Base-by-base conservation (phyloP, 805 yeast genomes). In the Saturnispora quitensis region DNA sequence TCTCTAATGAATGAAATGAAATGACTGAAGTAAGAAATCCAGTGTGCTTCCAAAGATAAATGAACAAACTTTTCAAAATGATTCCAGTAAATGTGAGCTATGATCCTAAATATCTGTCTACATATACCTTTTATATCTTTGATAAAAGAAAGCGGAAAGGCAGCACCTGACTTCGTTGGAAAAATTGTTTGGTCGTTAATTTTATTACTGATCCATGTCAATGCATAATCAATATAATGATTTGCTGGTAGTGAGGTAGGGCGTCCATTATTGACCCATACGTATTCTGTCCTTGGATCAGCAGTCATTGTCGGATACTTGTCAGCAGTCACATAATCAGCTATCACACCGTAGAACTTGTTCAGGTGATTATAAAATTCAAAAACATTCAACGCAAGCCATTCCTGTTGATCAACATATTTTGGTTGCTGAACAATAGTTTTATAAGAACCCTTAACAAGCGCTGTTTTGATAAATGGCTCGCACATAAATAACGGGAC, bases 1-100 rank as follows among this genome's bases (percentile, higher is more conserved):
- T 89, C 96, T 58, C 84, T 84, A 13, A 86, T 79, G 62, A 93
- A 88, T 50, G 96, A 84, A 43, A 91, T 78, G 62, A 86, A 93
- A 65, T 93, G 99, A 15, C 96, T 93, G 69, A 95, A 93, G 60
- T 90, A 87, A 3, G 98, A 90, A 67, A 93, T 93, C 96, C 96
- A 93, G 66, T 93, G 98, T 0, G 98, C 97, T 65, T 93, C 99
- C 54, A 93, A 68, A 2, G 95, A 84, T 53, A 93, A 69, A 66
- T 93, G 97, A n/a, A 91, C 81, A 24, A 91, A 78, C 63, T 85
- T 89, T 58, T 91, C 99, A 68, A 89, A 93, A 66, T 93, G 99
- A 66, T 89, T 89, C 69, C 89, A 87, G 66, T 90, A 93, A 38
- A 93, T 82, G 64, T 90, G 96, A 4, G 99, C 99, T 70, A 91